Conservation (phyloP, 441 rosid species). For the Isatis lusitanica region DNA sequence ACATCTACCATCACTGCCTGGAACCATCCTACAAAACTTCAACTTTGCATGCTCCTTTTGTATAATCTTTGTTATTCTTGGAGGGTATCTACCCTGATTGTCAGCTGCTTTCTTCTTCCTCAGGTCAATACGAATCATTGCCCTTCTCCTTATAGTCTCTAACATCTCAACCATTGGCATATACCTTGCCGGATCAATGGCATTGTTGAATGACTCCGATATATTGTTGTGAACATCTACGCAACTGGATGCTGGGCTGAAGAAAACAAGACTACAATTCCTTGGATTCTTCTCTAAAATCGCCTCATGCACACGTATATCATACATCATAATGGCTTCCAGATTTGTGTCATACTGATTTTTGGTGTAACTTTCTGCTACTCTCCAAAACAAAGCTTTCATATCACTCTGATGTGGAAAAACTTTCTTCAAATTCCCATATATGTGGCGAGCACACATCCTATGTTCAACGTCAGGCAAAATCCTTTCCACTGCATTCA, state of each 20-base stretch:
- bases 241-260: not conserved
- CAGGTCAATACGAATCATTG: not conserved
- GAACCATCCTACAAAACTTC: not conserved
- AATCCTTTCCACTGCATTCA: not conserved
- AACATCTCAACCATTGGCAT: conserved; percentile 1
- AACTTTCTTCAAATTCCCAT: not conserved
- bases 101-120: not conserved
- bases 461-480: not conserved
- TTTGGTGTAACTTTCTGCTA: not conserved
- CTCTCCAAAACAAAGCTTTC: not conserved
- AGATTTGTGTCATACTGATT: not conserved
- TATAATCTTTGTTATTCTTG: too few relatives aligned
- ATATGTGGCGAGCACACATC: not conserved
- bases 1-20: not conserved
- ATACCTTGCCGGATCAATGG: not conserved
- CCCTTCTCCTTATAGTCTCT: not conserved
- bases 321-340: not conserved
- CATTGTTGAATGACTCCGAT: not conserved
- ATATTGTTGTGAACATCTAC: conserved; percentile 1
- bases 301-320: not conserved
- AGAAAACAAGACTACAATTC: not conserved
- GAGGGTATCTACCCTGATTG: not conserved
- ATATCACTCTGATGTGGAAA: not conserved
- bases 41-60: not conserved
- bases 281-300: not conserved